Evolutionary conservation across 768 basidiomycete species (phyloP).

Genomic region (Tubosaeta sp.): DNA sequence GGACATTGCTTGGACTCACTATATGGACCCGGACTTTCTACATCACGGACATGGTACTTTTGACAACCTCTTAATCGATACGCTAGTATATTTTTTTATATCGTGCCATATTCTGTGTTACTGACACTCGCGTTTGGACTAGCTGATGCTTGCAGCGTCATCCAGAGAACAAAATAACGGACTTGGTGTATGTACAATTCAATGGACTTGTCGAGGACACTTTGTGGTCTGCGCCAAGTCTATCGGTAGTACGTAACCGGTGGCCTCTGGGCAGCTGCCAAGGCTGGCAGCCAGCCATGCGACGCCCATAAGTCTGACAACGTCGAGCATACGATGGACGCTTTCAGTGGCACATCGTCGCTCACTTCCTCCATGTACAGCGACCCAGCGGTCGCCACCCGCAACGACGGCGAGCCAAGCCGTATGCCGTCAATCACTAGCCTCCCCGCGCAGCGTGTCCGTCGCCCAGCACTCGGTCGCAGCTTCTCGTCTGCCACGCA

Average conservation of each 20-base stretch:
- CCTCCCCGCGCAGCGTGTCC: background rate
- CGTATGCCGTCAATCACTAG: constrained; percentile 16
- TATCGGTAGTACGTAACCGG: constrained; percentile 8
- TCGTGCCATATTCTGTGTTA: constrained; percentile 16
- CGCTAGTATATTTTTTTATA: constrained; percentile 23
- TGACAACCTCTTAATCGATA: constrained; percentile 25
- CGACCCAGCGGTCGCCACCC: constrained; percentile 1
- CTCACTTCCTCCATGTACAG: constrained; percentile 57
- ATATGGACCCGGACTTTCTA: constrained; percentile 25
- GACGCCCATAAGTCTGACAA: too few relatives aligned
- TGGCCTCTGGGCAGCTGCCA: background rate
- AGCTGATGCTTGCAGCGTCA: constrained; percentile 4
- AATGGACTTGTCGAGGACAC: constrained; percentile 1
- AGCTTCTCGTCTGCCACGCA: constrained; percentile 6
- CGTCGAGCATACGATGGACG: constrained; percentile 35
- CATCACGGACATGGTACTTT: constrained; percentile 15
- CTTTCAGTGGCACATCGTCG: constrained; percentile 64
- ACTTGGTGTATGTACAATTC: constrained; percentile 64
- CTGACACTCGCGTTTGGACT: constrained; percentile 9
- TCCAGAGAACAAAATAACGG: constrained; percentile 71
- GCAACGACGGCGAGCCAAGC: constrained; percentile 8
- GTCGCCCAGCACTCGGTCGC: constrained; percentile 6
- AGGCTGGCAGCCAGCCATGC: too few relatives aligned
- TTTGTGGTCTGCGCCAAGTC: background rate
- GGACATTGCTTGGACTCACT: constrained; percentile 23